phyloP scores from a whole-genome alignment of 805 yeast species.

The Myxozyma melibiosi region DNA sequence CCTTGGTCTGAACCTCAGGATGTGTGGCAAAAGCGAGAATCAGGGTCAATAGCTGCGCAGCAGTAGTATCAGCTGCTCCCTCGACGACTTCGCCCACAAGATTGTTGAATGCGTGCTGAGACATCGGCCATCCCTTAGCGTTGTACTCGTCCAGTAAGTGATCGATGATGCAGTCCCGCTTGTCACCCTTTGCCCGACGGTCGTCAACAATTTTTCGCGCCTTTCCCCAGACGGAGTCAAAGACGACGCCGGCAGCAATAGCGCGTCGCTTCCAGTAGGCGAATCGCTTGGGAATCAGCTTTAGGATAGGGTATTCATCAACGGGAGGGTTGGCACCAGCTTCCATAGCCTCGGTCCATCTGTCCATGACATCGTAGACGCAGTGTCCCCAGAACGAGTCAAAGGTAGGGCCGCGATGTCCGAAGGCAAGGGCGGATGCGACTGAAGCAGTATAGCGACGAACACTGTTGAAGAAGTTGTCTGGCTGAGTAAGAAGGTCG shows the following conservation, averaged over 20 bases:
- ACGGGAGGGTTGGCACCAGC: not conserved
- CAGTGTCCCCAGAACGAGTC: not conserved
- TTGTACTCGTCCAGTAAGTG: not conserved
- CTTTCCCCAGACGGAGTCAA: not conserved
- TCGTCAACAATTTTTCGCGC: not conserved
- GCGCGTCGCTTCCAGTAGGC: not conserved
- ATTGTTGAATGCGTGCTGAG: not conserved
- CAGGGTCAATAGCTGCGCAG: not conserved
- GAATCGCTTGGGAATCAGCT: not conserved
- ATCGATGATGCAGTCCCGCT: not conserved
- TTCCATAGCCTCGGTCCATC: not conserved
- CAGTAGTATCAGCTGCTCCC: constrained; percentile 1
- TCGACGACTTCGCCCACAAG: not conserved
- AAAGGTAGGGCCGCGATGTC: not conserved
- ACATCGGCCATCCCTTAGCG: not conserved
- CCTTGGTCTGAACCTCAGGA: not conserved
- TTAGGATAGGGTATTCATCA: not conserved
- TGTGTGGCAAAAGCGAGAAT: not conserved
- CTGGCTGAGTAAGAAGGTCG: not conserved
- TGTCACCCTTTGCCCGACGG: not conserved
- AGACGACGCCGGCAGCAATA: too few species aligned
- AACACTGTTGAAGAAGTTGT: not conserved
- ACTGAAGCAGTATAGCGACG: not conserved
- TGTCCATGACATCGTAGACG: not conserved
- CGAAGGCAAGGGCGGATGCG: not conserved